Conservation (phyloP, 176 grass and related monocot species). For the Otatea glauca region DNA sequence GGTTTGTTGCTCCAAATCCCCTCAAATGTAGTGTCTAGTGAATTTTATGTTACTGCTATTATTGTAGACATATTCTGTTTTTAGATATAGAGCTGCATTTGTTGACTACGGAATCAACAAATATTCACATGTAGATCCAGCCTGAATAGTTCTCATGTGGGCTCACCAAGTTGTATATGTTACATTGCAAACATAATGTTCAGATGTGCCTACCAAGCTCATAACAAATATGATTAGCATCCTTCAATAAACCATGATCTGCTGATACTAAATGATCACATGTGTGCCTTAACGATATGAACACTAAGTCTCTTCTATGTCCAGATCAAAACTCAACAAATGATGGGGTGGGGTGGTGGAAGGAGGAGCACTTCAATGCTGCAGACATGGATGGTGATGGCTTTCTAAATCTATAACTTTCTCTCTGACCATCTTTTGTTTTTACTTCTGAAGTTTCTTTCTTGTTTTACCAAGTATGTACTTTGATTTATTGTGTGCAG, state of each 20-base stretch:
- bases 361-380: slow-evolving; percentile 81
- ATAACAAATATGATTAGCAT: slow-evolving; percentile 16
- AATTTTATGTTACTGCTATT: no score
- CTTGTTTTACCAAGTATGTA: slow-evolving; percentile 39
- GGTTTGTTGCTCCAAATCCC: no score
- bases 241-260: not conserved
- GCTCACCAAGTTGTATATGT: not conserved
- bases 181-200: slow-evolving; percentile 1
- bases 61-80: no score
- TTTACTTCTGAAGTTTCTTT: slow-evolving; percentile 35
- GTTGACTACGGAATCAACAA: no score
- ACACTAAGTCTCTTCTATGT: slow-evolving; percentile 38
- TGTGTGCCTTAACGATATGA: slow-evolving; percentile 21
- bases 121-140: not conserved
- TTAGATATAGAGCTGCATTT: no score
- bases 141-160: slow-evolving; percentile 35
- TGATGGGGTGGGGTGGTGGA: slow-evolving; percentile 91
- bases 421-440: slow-evolving; percentile 19
- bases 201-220: not conserved
- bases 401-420: slow-evolving; percentile 76
- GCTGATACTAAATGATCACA: not conserved
- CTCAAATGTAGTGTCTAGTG: no score
- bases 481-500: slow-evolving; percentile 52
- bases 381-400: slow-evolving; percentile 74
- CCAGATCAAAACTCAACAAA: slow-evolving; percentile 79